phyloP scores from a whole-genome alignment of 768 basidiomycete species.

The Boletellus emodensis region DNA sequence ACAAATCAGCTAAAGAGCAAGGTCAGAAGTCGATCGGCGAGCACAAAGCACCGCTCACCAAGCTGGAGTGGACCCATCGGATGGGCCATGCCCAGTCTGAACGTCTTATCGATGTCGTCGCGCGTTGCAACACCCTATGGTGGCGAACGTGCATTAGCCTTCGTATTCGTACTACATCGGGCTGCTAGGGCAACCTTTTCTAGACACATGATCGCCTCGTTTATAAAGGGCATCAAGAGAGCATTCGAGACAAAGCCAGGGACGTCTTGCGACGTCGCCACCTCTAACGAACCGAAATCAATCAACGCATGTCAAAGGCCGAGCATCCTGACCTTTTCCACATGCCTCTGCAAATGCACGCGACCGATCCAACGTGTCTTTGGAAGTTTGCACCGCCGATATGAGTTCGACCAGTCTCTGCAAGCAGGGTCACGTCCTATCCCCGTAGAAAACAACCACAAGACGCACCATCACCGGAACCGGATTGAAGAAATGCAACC shows the following conservation, averaged over 20 bases:
- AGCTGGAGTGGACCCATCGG: conserved; percentile 94
- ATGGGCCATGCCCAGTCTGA: conserved; percentile 90
- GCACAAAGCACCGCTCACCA: conserved; percentile 37
- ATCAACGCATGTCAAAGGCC: neutral
- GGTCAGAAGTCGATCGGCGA: neutral
- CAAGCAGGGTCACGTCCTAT: neutral
- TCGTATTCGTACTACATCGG: neutral
- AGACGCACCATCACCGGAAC: conserved; percentile 87
- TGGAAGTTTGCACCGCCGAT: conserved; percentile 85
- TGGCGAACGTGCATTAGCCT: neutral
- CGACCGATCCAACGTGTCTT: conserved; percentile 69
- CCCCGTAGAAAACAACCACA: neutral
- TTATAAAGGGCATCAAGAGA: conserved; percentile 94
- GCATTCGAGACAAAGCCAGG: conserved; percentile 96
- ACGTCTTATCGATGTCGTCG: conserved; percentile 93
- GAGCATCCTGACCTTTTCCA: conserved; percentile 62
- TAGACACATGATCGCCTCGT: conserved; percentile 93
- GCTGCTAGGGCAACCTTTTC: conserved; percentile 58
- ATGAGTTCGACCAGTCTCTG: conserved; percentile 96
- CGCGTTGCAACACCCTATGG: conserved; percentile 81
- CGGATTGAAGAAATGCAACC: conserved; percentile 93
- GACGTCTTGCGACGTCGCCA: conserved; percentile 85
- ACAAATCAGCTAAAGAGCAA: conserved; percentile 29
- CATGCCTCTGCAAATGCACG: conserved; percentile 82
- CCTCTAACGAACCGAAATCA: conserved; percentile 50